Evolutionary conservation across 2,329 filamentous ascomycete genomes (phyloP), one percentile per base, ranked within the genome.

Genomic region (Ciborinia camelliae): DNA sequence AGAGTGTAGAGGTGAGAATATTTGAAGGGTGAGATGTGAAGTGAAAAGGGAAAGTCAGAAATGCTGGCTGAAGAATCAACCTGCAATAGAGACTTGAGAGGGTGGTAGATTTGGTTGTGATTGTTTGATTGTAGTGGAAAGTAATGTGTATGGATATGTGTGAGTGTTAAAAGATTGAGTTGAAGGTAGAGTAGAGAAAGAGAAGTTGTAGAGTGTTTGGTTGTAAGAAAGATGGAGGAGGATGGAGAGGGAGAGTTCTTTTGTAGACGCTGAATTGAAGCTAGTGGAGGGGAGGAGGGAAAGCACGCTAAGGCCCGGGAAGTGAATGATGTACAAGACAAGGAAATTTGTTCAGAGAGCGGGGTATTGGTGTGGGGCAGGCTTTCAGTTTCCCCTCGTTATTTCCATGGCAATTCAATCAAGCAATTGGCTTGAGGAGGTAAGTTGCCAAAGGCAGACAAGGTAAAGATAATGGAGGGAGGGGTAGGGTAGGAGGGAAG

Each of bases 11-110:
- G 23, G 10, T 30, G 26, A 55, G 55, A 50, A 58, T 52, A 47
- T 47, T 59, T 30, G 30, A 10, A 61, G 52, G 45, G 28, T 54
- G 47, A 43, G 28, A 26, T 63, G 47, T 61, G 60, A 61, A 50
- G 48, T 65, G 41, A 39, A 54, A 66, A 62, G 60, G 50, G 3
- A 62, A 65, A 51, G 62, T 63, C 32, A 39, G 63, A 68, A 67
- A 32, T 64, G 43, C 64, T 32, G 65, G 62, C 35, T 57, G 66
- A 70, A 43, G 45, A 68, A 62, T 69, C 63, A 66, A 63, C 62
- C 55, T 43, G 43, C 12, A 66, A 37, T 43, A 7, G 51, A 63
- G 50, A 35, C 23, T 53, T 50, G 28, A 14, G 12, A 15, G 48
- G 51, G 52, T 63, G 45, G 41, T 37, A n/a, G 20, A 28, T 43